Evolutionary conservation across 306 rosid genomes (phyloP).

Genomic region (Gastrolobium bilobum): DNA sequence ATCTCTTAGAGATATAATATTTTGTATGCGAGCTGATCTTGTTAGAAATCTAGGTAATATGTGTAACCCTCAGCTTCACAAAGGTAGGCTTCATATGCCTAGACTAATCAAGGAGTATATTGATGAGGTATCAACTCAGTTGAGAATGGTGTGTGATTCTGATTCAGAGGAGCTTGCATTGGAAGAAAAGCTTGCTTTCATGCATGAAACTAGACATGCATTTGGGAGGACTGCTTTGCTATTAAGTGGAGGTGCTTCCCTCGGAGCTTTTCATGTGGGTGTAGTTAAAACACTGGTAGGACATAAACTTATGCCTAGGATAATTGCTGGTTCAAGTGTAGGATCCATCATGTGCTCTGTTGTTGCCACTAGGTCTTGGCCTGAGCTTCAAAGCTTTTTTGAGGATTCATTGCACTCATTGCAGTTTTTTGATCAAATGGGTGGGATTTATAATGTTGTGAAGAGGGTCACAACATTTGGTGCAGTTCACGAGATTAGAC

Average conservation of each 20-base stretch:
- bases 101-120: slow-evolving; percentile 86
- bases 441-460: slow-evolving; percentile 87
- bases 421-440: slow-evolving; percentile 92
- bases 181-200: slow-evolving; percentile 82
- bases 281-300: slow-evolving; percentile 83
- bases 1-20: slow-evolving; percentile 76
- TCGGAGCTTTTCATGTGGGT: slow-evolving; percentile 86
- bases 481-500: slow-evolving; percentile 94
- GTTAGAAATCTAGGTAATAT: slow-evolving; percentile 85
- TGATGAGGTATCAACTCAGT: slow-evolving; percentile 81
- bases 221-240: slow-evolving; percentile 93
- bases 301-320: slow-evolving; percentile 83
- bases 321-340: slow-evolving; percentile 93
- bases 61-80: slow-evolving; percentile 88
- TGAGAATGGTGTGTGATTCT: slow-evolving; percentile 85
- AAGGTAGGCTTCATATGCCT: slow-evolving; percentile 83
- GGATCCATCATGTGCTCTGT: slow-evolving; percentile 88
- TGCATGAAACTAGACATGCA: slow-evolving; percentile 94
- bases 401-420: slow-evolving; percentile 86
- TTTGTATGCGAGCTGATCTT: slow-evolving; percentile 91
- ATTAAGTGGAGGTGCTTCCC: slow-evolving; percentile 93
- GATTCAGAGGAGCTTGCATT: slow-evolving; percentile 77
- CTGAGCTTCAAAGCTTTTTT: slow-evolving; percentile 87
- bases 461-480: slow-evolving; percentile 87
- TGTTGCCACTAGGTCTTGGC: slow-evolving; percentile 95